Evolutionary conservation across 441 rosid genomes (phyloP).

Genomic region (Mallotus japonicus): DNA sequence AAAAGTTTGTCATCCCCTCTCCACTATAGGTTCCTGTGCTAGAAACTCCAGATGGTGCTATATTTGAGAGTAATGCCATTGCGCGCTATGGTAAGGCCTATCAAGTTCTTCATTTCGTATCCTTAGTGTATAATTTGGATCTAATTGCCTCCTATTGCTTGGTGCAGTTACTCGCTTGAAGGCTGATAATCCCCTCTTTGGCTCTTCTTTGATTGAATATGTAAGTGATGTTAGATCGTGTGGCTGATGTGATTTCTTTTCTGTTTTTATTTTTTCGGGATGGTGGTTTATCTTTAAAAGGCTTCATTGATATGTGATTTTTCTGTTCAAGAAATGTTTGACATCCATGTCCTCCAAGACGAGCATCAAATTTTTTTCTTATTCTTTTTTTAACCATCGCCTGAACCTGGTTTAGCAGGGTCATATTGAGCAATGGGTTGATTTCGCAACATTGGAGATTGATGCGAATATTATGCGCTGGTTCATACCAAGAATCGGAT

Average conservation of each 20-base stretch:
- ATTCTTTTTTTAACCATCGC: too few species aligned
- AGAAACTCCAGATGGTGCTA: conserved; percentile 82
- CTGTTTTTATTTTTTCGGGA: too few species aligned
- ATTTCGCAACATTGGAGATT: conserved; percentile 72
- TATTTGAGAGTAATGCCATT: conserved; percentile 94
- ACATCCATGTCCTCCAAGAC: too few species aligned
- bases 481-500: conserved; percentile 59
- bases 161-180: conserved; percentile 54
- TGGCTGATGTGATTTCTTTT: not conserved
- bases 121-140: not conserved
- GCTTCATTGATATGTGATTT: too few species aligned
- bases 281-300: too few species aligned
- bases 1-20: too few species aligned
- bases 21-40: conserved; percentile 64
- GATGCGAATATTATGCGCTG: conserved; percentile 54
- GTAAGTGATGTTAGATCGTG: conserved; percentile 36
- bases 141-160: not conserved
- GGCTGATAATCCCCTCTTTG: conserved; percentile 55
- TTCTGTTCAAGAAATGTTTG: too few species aligned
- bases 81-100: conserved; percentile 71
- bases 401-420: conserved; percentile 38
- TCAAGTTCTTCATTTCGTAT: too few species aligned
- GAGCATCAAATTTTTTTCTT: too few species aligned
- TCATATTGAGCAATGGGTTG: conserved; percentile 90
- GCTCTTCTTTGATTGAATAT: conserved; percentile 62